Conservation (phyloP, 768 basidiomycete genomes). For the Sarcodon sp. region DNA sequence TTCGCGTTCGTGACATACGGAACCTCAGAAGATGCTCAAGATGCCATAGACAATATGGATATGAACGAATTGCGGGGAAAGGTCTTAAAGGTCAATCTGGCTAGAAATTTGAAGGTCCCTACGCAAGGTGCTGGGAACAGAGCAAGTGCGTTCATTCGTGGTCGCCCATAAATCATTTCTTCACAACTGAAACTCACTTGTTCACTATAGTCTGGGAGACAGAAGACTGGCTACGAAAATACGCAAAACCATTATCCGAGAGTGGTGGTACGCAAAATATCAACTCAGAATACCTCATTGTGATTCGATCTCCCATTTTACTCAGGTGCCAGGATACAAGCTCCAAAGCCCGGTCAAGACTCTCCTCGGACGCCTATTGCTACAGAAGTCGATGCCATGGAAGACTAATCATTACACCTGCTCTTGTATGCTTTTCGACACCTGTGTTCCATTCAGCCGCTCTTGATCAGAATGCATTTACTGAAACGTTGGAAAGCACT, state of each 20-base stretch:
- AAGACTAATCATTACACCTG: too few species aligned
- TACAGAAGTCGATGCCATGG: too few species aligned
- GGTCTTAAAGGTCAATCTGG: conserved; percentile 74
- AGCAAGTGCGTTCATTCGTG: conserved; percentile 42
- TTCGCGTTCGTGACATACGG: conserved; percentile 89
- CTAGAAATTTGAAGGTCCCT: conserved; percentile 67
- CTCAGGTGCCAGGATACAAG: too few species aligned
- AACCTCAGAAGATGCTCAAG: conserved; percentile 74
- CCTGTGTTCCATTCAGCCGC: too few species aligned
- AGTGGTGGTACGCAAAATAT: conserved; percentile 45
- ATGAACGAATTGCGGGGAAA: conserved; percentile 75
- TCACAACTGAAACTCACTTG: neutral
- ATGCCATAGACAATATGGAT: conserved; percentile 99
- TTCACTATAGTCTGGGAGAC: conserved; percentile 75
- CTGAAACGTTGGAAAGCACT: too few species aligned
- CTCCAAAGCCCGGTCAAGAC: too few species aligned
- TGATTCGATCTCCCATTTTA: too few species aligned
- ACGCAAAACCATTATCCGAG: conserved; percentile 67
- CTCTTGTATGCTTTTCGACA: too few species aligned
- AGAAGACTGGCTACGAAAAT: conserved; percentile 82
- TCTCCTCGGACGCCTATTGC: too few species aligned
- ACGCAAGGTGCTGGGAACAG: conserved; percentile 53
- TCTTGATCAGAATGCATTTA: too few species aligned
- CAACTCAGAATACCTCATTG: too few species aligned
- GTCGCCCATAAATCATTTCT: conserved; percentile 1